Base-by-base conservation (phyloP, 345 rosid species). In the Toxicodendron radicans region DNA sequence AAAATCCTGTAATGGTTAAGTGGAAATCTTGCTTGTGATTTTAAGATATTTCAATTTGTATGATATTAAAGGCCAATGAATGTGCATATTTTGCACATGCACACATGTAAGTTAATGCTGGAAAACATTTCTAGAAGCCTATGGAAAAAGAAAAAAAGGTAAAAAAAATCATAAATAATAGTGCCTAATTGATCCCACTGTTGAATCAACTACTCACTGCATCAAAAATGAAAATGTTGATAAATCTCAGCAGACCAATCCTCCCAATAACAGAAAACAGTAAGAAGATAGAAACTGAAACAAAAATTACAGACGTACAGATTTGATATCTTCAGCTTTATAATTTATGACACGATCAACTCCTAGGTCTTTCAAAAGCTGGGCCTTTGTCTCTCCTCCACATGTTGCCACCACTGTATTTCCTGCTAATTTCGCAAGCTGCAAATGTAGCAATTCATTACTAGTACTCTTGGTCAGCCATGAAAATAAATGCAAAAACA, bases 371-470 rank as follows among this genome's bases (percentile, higher is more conserved):
- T 88, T 91, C 81, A 95, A 83, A 74, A 91, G 89, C 87, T 20
- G 76, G 27, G 93, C 97, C 85, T 95, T 95, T 70, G 88, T 90
- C 75, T 88, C 83, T 53, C 97, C 99, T 10, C 99, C 98, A 43
- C 99, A 95, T 46, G 98, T 95, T 67, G 99, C 99, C 59, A 92
- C 87, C 58, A 91, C 97, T 32, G 76, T 86, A 68, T 89, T 92
- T 79, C 99, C 97, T 2, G 97, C 94, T 73, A 92, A 68, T 80
- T 92, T 92, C 27, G 98, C 99, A 73, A 95, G 93, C 99, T 95
- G 92, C 80, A 76, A 8, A 68, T 35, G 66, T 3, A 21, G 77
- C 52, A 77, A 54, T 33, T 79, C 68, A 21, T n/a, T 63, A 49
- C 54, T 51, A 18, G 5, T 2, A 51, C 16, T 49, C 30, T 66